A percentile compares a stretch with the other conserved stretches of the same genome.
Conservation (phyloP, 164 flowering plant genomes). For the Vitis riparia region DNA sequence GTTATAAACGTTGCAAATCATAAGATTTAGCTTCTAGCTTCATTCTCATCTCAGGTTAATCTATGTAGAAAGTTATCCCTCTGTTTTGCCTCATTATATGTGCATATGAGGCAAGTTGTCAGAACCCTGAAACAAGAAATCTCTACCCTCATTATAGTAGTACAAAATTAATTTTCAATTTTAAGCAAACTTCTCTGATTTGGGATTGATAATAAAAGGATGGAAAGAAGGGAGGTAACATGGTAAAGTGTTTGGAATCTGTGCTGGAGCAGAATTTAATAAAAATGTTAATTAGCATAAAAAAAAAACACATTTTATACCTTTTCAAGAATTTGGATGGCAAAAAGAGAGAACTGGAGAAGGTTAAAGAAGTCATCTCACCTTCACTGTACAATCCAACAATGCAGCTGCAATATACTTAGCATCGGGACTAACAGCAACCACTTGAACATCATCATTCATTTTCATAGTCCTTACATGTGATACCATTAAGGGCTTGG, state of each 20-base stretch:
- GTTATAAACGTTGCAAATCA: neutral
- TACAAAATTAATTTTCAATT: neutral
- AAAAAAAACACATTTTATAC: neutral
- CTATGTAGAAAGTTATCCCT: neutral
- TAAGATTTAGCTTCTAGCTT: neutral
- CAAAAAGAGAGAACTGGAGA: neutral
- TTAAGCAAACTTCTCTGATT: neutral
- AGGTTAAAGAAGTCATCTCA: neutral
- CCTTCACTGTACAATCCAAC: neutral
- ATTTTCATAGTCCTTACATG: slow-evolving; percentile 63
- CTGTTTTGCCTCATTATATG: neutral
- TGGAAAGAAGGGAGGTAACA: too few species aligned
- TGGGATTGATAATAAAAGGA: neutral
- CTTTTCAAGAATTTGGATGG: neutral
- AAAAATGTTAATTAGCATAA: too few species aligned
- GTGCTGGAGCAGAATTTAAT: too few species aligned
- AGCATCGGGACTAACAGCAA: slow-evolving; percentile 79
- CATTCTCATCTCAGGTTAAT: neutral
- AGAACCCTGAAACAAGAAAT: neutral
- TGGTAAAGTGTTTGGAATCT: too few species aligned
- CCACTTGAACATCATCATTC: slow-evolving; percentile 78
- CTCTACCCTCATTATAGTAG: neutral
- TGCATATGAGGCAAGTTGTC: neutral
- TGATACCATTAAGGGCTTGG: slow-evolving; percentile 53
- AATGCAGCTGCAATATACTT: slow-evolving; percentile 86